Evolutionary conservation across 2,329 filamentous ascomycete species (phyloP), one percentile per base, ranked within the genome.

Genomic region (Colletotrichum sp.): DNA sequence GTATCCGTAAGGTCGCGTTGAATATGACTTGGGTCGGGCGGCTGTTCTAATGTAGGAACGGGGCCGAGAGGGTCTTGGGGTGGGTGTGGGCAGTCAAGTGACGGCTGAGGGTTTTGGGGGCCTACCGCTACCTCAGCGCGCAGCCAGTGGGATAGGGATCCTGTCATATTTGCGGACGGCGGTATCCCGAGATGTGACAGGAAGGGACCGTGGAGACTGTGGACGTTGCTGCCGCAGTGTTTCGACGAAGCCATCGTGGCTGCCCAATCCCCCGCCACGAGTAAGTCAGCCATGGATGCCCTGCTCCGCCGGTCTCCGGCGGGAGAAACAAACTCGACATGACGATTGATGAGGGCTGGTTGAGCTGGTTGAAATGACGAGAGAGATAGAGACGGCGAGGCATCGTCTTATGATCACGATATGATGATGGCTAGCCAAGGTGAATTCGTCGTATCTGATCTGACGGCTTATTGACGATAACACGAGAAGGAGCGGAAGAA

Each of bases 11-110:
- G 24, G 57, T 57, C 57, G 66, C 64, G 64, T 9, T 57, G 59
- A 15, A 49, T 30, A 75, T 26, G 32, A 67, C 68, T 55, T 75
- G 72, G 59, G 59, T 65, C 63, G 64, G 34, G 70, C 57, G 64
- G 73, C 36, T 73, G 59, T 21, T 73, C 59, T 72, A 73, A 76
- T 76, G 73, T 73, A 73, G 70, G 73, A 76, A 76, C 73, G 73
- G 73, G 73, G 73, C 44, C 57, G 52, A 69, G 34, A 60, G 70
- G 73, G 73, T 69, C 59, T 39, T 64, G 59, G 8, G 10, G 69
- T 64, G 64, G 71, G 64, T 72, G 69, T 59, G 60, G 57, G 34
- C 32, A 69, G 55, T 69, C 69, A 73, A 68, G 28, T 72, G 44
- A 60, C 39, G 55, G 64, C 57, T 49, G 73, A 36, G 26, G 24